These are phyloP conservation scores for Mortierella sp. DNA, from an alignment of 371 early-diverging fungal species.

Conservation along the genomic window DNA sequence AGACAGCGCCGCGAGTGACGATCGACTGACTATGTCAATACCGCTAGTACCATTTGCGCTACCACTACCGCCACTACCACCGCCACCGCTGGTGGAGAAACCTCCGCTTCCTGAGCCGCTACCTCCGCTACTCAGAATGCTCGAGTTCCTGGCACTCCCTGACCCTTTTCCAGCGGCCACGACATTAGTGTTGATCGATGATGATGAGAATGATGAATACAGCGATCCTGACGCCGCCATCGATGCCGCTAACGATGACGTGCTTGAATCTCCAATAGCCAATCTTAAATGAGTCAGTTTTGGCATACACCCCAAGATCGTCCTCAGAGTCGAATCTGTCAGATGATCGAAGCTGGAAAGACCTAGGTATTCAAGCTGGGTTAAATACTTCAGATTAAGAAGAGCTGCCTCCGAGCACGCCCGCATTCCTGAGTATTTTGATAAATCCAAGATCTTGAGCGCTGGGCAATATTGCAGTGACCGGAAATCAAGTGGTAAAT, in stretches of 20 bases:
- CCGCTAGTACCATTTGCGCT: not conserved
- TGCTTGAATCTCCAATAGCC: constrained; percentile 39
- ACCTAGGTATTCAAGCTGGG: constrained; percentile 41
- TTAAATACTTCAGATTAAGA: constrained; percentile 41
- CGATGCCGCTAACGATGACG: constrained; percentile 9
- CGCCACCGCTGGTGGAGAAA: not conserved
- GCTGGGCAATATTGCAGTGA: constrained; percentile 44
- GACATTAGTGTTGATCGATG: not conserved
- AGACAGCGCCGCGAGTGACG: constrained; percentile 26
- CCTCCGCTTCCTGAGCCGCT: not conserved
- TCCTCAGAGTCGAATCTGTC: constrained; percentile 47
- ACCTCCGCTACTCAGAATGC: not conserved
- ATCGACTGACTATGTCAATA: constrained; percentile 11
- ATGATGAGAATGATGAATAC: not conserved
- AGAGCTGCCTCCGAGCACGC: constrained; percentile 38
- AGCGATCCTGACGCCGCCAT: not conserved
- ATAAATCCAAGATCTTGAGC: constrained; percentile 41
- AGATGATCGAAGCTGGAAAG: constrained; percentile 54
- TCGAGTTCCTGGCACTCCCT: constrained; percentile 18
- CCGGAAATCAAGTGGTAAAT: constrained; percentile 45
- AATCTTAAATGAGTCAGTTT: constrained; percentile 38
- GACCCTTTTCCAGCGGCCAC: not conserved
- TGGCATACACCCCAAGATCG: constrained; percentile 52
- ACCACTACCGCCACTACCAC: not conserved
- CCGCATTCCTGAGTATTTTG: constrained; percentile 53